Evolutionary conservation across 495 filamentous ascomycete genomes (phyloP).

Genomic region (Penicillium odoratum): DNA sequence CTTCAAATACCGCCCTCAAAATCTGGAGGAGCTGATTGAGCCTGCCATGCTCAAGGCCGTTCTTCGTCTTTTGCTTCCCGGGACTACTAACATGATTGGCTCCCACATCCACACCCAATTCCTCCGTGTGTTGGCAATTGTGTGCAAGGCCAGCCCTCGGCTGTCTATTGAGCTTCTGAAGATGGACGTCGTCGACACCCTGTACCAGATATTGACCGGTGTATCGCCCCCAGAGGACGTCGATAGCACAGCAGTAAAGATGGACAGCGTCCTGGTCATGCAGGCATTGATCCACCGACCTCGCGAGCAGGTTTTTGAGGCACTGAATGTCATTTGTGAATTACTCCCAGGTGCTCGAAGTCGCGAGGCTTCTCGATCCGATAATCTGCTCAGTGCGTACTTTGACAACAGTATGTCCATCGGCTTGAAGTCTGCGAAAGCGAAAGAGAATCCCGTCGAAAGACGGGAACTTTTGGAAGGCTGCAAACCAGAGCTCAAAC

Average conservation of each 20-base stretch:
- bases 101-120: slow-evolving; percentile 97
- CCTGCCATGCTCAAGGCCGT: slow-evolving; percentile 83
- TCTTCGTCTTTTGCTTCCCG: slow-evolving; percentile 86
- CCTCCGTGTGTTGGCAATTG: slow-evolving; percentile 83
- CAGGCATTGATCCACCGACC: slow-evolving; percentile 95
- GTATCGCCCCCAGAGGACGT: slow-evolving; percentile 83
- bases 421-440: slow-evolving; percentile 37
- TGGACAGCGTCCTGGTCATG: slow-evolving; percentile 98
- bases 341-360: slow-evolving; percentile 64
- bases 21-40: slow-evolving; percentile 88
- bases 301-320: slow-evolving; percentile 96
- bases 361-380: slow-evolving; percentile 43
- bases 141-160: slow-evolving; percentile 80
- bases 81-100: slow-evolving; percentile 93
- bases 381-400: slow-evolving; percentile 53
- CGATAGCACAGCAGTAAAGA: slow-evolving; percentile 81
- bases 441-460: slow-evolving; percentile 71
- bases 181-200: slow-evolving; percentile 95
- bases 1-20: slow-evolving; percentile 82
- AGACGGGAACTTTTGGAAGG: slow-evolving; percentile 72
- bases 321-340: slow-evolving; percentile 96
- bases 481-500: slow-evolving; percentile 81
- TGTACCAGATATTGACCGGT: slow-evolving; percentile 96
- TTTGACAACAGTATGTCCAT: slow-evolving; percentile 38
- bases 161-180: slow-evolving; percentile 90